These are phyloP conservation scores for Tolypocladium tropicale DNA, from an alignment of 2,329 filamentous ascomycete genomes.

Conservation along the genomic window DNA sequence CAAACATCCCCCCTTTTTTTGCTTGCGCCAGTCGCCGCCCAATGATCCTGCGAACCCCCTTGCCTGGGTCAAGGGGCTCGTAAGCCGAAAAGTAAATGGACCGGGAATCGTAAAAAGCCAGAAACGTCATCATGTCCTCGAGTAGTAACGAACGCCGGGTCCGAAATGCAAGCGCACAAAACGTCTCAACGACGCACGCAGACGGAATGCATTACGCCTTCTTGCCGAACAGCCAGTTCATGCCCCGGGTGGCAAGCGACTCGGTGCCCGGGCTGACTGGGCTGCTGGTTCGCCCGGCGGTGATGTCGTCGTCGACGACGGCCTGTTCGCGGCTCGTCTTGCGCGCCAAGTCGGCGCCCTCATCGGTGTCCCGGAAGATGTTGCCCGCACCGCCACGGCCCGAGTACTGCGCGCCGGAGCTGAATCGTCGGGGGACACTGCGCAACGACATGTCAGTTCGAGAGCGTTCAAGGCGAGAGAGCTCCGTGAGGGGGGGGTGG, in stretches of 20 bases:
- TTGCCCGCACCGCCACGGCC: conserved; percentile 72
- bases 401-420: conserved; percentile 51
- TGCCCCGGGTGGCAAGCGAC: conserved; percentile 29
- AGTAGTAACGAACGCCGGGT: not conserved
- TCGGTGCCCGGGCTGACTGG: conserved; percentile 5
- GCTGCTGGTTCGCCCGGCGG: not conserved
- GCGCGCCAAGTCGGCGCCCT: conserved; percentile 20
- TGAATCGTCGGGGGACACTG: conserved; percentile 44
- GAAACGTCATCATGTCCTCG: not conserved
- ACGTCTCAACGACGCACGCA: not conserved
- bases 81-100: not conserved
- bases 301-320: conserved; percentile 17
- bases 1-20: not conserved
- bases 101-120: not conserved
- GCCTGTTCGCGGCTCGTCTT: conserved; percentile 20
- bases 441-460: not conserved
- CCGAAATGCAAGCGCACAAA: not conserved
- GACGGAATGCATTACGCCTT: conserved; percentile 23
- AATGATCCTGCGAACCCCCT: not conserved
- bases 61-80: too few relatives aligned
- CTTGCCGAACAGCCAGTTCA: conserved; percentile 39
- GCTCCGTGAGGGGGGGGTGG: not conserved
- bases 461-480: conserved; percentile 1
- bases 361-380: conserved; percentile 42
- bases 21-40: not conserved